Evolutionary conservation across 2,329 filamentous ascomycete species (phyloP), one percentile per base, ranked within the genome.

Genomic region (Penicillium sp.): DNA sequence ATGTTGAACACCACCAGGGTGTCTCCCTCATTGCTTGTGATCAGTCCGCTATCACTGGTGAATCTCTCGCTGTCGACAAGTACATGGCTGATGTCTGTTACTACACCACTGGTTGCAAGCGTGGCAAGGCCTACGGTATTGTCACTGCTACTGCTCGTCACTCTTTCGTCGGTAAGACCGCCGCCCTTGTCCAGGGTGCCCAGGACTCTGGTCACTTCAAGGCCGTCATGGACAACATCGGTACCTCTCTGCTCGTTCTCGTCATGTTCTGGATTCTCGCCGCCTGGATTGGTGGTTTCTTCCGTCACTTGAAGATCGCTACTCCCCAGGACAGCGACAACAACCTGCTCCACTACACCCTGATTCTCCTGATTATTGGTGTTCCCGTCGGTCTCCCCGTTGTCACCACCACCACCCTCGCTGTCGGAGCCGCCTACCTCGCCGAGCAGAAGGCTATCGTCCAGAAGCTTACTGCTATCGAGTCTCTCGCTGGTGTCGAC

Each of bases 31-130:
- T 90, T 69, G 88, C 88, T 62, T 84, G 85, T 67, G 88, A 91
- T 79, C 88, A 90, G 78, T 90, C 88, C 71, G 88, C 88, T 75
- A 90, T 91, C 76, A 90, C 88, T 66, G 88, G 88, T 78, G 88
- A 90, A 76, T 91, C 88, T 59, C 85, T 90, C 63, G 88, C 88
- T 63, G 71, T 73, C 64, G 71, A 73, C 68, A 73, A 73, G 70
- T 73, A 88, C 79, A 89, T 91, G 84, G 86, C 87, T 60, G 88
- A 90, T 69, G 79, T 82, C 60, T 81, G 87, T 71, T 90, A 89
- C 82, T 90, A 90, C 80, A 90, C 88, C 60, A 90, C 88, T 61
- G 88, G 88, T 67, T 90, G 88, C 81, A 91, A 90, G 83, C 87
- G 88, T 72, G 88, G 88, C 69, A 89, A 89, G 78, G 85, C 86